Evolutionary conservation across 1,284 basidiomycete species (phyloP).

Genomic region (Irpex lacteus): DNA sequence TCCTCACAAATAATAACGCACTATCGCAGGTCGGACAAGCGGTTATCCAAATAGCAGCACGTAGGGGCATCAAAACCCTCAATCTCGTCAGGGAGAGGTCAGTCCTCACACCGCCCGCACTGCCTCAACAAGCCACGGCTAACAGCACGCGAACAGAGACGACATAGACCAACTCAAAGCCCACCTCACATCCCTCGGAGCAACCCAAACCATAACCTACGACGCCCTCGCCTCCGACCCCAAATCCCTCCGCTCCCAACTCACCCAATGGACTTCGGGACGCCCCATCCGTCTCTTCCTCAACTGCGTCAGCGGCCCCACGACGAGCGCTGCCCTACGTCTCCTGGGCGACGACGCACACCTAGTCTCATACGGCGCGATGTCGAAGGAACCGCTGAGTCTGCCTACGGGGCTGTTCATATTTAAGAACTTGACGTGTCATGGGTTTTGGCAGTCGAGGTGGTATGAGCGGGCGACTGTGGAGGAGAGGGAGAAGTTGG

Average conservation of each 20-base stretch:
- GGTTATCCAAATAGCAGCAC: slow-evolving; percentile 78
- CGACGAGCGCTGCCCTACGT: slow-evolving; percentile 66
- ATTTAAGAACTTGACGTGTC: slow-evolving; percentile 72
- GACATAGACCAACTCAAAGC: slow-evolving; percentile 48
- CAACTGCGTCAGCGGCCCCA: slow-evolving; percentile 77
- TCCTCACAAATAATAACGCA: slow-evolving; percentile 8
- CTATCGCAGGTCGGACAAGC: slow-evolving; percentile 65
- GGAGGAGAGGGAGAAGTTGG: slow-evolving; percentile 44
- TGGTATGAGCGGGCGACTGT: slow-evolving; percentile 58
- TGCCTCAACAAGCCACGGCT: not conserved
- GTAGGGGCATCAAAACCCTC: slow-evolving; percentile 65
- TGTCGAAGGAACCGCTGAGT: slow-evolving; percentile 79
- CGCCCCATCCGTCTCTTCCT: slow-evolving; percentile 68
- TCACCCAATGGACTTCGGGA: slow-evolving; percentile 60
- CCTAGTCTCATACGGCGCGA: slow-evolving; percentile 84
- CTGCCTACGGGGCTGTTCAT: slow-evolving; percentile 81
- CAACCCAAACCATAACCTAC: slow-evolving; percentile 72
- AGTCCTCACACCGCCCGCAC: slow-evolving; percentile 5
- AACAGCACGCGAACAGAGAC: slow-evolving; percentile 36
- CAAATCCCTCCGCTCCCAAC: slow-evolving; percentile 44
- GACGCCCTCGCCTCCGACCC: slow-evolving; percentile 55
- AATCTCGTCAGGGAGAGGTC: slow-evolving; percentile 77
- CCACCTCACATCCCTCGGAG: slow-evolving; percentile 60
- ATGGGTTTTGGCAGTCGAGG: slow-evolving; percentile 75
- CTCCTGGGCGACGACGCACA: slow-evolving; percentile 64